These are phyloP conservation scores for Exophiala oligosperma DNA, from an alignment of 2,329 filamentous ascomycete genomes.

Conservation along the genomic window DNA sequence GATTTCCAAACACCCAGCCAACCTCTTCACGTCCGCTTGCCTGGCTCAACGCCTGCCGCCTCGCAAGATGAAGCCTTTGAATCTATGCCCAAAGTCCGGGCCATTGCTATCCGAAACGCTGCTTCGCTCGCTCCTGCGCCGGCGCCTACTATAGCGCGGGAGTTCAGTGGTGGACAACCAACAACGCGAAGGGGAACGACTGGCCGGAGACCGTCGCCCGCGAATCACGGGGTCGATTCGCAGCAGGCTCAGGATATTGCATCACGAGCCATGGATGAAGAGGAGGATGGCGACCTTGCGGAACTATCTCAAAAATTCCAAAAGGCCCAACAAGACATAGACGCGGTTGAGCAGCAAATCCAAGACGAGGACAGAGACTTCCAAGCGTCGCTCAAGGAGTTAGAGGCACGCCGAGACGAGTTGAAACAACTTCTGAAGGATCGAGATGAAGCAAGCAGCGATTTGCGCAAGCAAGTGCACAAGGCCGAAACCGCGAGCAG, in stretches of 20 bases:
- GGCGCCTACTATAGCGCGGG: constrained; percentile 62
- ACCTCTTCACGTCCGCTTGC: constrained; percentile 78
- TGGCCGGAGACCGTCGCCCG: constrained; percentile 75
- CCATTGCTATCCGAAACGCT: constrained; percentile 53
- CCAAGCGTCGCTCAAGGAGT: constrained; percentile 62
- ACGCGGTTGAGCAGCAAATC: constrained; percentile 71
- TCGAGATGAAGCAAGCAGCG: constrained; percentile 86
- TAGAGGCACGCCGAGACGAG: constrained; percentile 76
- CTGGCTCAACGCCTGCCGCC: constrained; percentile 43
- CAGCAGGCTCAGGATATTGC: constrained; percentile 33
- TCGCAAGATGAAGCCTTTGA: constrained; percentile 29
- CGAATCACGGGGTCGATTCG: constrained; percentile 44
- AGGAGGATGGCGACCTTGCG: constrained; percentile 67
- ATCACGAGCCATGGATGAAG: constrained; percentile 40
- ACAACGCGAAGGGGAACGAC: constrained; percentile 64
- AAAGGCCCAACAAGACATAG: constrained; percentile 76
- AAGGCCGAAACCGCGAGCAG: constrained; percentile 80
- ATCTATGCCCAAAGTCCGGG: constrained; percentile 49
- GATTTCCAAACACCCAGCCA: constrained; percentile 90
- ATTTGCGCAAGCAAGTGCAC: constrained; percentile 77
- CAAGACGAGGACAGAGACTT: constrained; percentile 68
- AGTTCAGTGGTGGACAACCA: constrained; percentile 59
- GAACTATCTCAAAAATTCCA: constrained; percentile 82
- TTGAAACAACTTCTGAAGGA: constrained; percentile 78
- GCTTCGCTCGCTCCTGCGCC: constrained; percentile 61